phyloP scores from a whole-genome alignment of 306 rosid genomes.

The Begonia masoniana region DNA sequence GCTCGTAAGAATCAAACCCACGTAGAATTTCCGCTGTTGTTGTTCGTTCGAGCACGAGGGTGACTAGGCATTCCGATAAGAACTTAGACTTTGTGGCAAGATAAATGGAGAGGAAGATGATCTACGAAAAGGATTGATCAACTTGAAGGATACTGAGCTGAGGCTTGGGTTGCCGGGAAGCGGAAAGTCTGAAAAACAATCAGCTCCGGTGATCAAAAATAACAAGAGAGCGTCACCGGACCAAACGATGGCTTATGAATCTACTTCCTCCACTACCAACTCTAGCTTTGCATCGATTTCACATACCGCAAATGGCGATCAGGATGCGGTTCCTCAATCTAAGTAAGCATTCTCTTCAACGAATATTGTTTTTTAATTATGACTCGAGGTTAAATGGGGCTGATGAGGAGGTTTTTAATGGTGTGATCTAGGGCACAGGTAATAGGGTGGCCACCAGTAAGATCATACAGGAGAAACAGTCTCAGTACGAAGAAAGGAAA shows the following conservation, averaged over 20 bases:
- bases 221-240: not conserved
- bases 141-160: not conserved
- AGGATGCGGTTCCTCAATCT: not conserved
- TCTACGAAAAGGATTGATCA: slow-evolving; percentile 2
- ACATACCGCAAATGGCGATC: too few relatives aligned
- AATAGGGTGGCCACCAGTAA: not conserved
- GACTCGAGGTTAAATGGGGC: not conserved
- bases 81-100: not conserved
- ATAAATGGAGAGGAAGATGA: slow-evolving; percentile 19
- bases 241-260: not conserved
- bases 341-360: not conserved
- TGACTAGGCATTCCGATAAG: not conserved
- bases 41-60: not conserved
- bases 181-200: not conserved
- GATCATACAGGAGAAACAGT: not conserved
- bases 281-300: too few relatives aligned
- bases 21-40: not conserved
- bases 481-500: not conserved
- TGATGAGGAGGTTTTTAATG: not conserved
- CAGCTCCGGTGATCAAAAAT: not conserved
- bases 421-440: not conserved
- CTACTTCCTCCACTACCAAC: not conserved
- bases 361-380: not conserved
- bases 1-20: not conserved
- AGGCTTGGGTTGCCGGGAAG: not conserved